Base-by-base conservation (phyloP, 129 eudicot species). In the Pittosporum tobira region DNA sequence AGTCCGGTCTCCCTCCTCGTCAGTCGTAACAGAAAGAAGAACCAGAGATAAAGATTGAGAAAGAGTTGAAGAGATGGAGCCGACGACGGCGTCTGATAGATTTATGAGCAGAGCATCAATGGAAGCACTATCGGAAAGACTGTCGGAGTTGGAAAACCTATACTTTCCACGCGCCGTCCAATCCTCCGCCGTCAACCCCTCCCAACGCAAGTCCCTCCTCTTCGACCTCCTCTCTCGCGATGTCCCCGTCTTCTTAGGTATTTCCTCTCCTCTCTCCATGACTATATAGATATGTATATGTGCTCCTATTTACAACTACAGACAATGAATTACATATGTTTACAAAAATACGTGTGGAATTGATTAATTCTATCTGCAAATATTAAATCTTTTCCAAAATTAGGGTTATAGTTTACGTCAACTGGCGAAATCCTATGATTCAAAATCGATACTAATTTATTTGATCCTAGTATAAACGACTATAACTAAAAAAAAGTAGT, bases 201-300 rank as follows among this genome's bases (percentile, higher is more conserved):
- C 84, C 23, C 91, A 63, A 12, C 99, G 99, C 75, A 78, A 87
- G 64, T 64, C 91, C 57, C 81, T 93, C 63, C 94, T 93, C 63
- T 84, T 70, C 45, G 85, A 87, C 76, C 88, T 93, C 30, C 82
- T 81, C 62, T 72, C 81, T 0, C 83, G 96, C 45, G 85, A 93
- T 77, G 77, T 71, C 73, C 79, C 99, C 43, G 91, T 93, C 46
- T 93, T 91, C 57, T 59, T 91, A 67, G 99, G 99, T 91, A 71
- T 12, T 10, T 25, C 42, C 19, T 28, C 31, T 45, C 12, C 59
- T 34, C 24, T 34, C 59, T 20, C 54, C 29, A 4, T 18, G 2
- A 16, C 10, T 57, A 1, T 48, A 20, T 29, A 9, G 0, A 18
- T 12, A 14, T 43, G 49, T 48, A n/a, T 36, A 34, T 38, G 13